Evolutionary conservation across 805 yeast species (phyloP), one percentile per base, ranked within the genome.

Genomic region (Blastobotrys mokoenaii): DNA sequence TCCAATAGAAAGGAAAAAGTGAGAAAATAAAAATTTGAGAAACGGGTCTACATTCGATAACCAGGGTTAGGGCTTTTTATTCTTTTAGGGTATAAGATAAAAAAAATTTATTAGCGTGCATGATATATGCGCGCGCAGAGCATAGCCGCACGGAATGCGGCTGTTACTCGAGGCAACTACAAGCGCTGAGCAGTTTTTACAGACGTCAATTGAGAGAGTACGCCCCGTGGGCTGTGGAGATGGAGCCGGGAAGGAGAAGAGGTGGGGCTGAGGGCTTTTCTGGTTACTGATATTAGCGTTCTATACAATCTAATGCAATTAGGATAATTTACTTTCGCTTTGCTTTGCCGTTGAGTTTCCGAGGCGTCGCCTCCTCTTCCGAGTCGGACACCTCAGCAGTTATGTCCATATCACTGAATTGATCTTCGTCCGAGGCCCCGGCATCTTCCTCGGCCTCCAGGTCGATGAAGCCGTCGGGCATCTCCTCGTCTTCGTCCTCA

Each of bases 401-500:
- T 2, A 40, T 56, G 34, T 54, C 63, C 16, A 51, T 56, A 12
- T 49, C 59, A 7, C 50, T 57, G 11, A 51, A 58, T 8, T 48
- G 63, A 10, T 54, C 62, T 11, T 53, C 64, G 33, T 52, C 65
- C 16, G 16, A 25, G 17, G 18, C 40, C 12, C 17, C 38, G 1
- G 56, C 65, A 3, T 60, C 69, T 9, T 65, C 63, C 46, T 62
- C 67, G 25, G 62, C 67, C 3, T 59, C 59, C 35, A 53, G 57
- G 3, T 60, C 68, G 25, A 61, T 72, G 38, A 60, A 66, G n/a
- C 59, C 69, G 37, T 60, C 69, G 25, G 67, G 70, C 44, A 69
- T 77, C 31, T 68, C 70, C 51, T 69, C 75, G 44, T 73, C 76
- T 16, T 55, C 61, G n/a, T 51, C 53, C 7, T 51, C 59, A 22